Conservation (phyloP, 2,329 filamentous ascomycete genomes). For the Rhinocladiella similis region DNA sequence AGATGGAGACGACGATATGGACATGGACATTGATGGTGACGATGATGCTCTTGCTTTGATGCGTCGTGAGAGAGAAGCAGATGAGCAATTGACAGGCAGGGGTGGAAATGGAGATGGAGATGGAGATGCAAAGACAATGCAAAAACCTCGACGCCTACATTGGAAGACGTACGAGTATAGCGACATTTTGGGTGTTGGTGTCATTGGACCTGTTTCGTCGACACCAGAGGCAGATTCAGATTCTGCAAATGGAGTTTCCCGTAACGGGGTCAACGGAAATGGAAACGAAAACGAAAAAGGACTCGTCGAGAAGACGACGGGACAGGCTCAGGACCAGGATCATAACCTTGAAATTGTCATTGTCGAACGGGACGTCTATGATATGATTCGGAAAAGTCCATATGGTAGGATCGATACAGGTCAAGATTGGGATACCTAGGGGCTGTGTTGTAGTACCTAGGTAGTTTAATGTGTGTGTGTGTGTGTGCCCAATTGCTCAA, state of each 20-base stretch:
- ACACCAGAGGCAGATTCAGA: slow-evolving; percentile 43
- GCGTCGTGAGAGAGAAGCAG: slow-evolving; percentile 18
- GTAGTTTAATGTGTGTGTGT: no score
- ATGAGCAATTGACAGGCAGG: no score
- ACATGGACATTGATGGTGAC: slow-evolving; percentile 40
- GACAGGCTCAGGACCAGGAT: no score
- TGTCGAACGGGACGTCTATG: slow-evolving; percentile 82
- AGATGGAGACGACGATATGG: slow-evolving; percentile 40
- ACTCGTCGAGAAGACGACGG: no score
- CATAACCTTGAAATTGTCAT: slow-evolving; percentile 70
- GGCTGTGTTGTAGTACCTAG: no score
- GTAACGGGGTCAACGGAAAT: not conserved
- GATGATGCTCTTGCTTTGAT: slow-evolving; percentile 38
- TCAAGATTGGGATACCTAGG: slow-evolving; percentile 41
- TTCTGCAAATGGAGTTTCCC: no score
- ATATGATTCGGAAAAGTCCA: slow-evolving; percentile 47
- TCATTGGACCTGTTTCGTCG: slow-evolving; percentile 43
- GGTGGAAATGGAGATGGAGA: slow-evolving; percentile 5
- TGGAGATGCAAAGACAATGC: slow-evolving; percentile 29
- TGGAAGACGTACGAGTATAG: slow-evolving; percentile 94
- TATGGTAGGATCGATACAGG: slow-evolving; percentile 64
- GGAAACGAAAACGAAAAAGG: slow-evolving; percentile 14
- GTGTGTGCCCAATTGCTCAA: no score
- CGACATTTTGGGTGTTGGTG: slow-evolving; percentile 77
- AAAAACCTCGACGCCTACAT: slow-evolving; percentile 36